Evolutionary conservation across 805 yeast genomes (phyloP), one percentile per base, ranked within the genome.

Genomic region (Saturnispora sekii): DNA sequence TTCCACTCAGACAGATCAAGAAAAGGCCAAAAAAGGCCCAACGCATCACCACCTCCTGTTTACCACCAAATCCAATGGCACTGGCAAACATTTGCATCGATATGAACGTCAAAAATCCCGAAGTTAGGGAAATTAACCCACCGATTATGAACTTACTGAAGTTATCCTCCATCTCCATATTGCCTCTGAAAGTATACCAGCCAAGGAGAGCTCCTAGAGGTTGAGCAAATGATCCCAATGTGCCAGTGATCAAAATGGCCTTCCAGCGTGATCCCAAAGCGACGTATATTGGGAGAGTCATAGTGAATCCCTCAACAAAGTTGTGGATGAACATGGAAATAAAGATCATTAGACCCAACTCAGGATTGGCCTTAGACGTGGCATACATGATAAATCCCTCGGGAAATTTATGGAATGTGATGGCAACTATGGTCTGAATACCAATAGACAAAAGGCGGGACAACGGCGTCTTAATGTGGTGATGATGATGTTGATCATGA

Each of bases 321-420:
- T 93, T 93, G 65, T 90, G 98, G 28, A 93, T 76, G 10, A 88
- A 77, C 57, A 90, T 70, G 40, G 96, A 87, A 16, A 89, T 60
- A 56, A 93, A 89, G 10, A 90, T 86, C 12, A 86, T 73, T 16
- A 87, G 54, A 0, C 97, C 97, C 26, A 88, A 64, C 47, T 71
- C 64, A 1, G 83, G 77, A 56, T 82, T 84, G 0, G 78, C 79
- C 46, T 68, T 67, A 2, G 87, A 72, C 0, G 93, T 88, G 31
- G 83, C 84, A 60, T 76, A 90, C 38, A 94, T 82, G 44, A 90
- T 79, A 56, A 90, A 85, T 0, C 98, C 98, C 63, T 90, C 98
- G 0, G 98, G 98, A 21, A 90, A 70, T 60, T 93, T 89, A 65
- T 90, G 98, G 28, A 93, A 64, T 0, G 94, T 76, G 28, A 90